Conservation (phyloP, 345 rosid genomes). For the Gossypium bickii region DNA sequence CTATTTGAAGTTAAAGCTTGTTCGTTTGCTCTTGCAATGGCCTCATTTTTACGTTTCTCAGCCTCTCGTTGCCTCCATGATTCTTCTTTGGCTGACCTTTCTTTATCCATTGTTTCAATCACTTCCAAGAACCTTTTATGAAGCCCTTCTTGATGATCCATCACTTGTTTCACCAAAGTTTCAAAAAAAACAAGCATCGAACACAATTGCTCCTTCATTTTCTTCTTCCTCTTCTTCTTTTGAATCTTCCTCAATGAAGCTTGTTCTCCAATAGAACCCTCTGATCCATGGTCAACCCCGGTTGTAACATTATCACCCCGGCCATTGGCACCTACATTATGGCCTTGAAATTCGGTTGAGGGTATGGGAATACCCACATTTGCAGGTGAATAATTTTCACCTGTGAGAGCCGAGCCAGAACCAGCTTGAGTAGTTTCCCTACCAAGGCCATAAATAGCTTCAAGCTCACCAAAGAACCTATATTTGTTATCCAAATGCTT, state of each 20-base stretch:
- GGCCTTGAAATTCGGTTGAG: background rate
- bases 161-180: conserved; percentile 35
- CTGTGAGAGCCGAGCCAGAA: conserved; percentile 33
- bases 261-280: conserved; percentile 26
- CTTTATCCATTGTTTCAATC: conserved; percentile 38
- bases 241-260: conserved; percentile 23
- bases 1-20: conserved; percentile 36
- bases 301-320: conserved; percentile 8
- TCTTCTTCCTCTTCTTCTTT: conserved; percentile 35
- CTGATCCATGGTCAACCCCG: conserved; percentile 33
- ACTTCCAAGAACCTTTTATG: conserved; percentile 38
- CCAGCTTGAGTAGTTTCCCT: conserved; percentile 30
- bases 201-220: conserved; percentile 26
- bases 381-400: conserved; percentile 28
- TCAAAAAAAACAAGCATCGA: conserved; percentile 30
- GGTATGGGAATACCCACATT: conserved; percentile 17
- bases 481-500: conserved; percentile 24
- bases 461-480: conserved; percentile 35
- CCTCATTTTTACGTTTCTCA: conserved; percentile 36
- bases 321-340: conserved; percentile 11
- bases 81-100: conserved; percentile 36
- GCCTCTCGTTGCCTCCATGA: conserved; percentile 31
- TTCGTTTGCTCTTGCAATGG: conserved; percentile 34
- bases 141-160: conserved; percentile 47
- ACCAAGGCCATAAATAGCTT: conserved; percentile 33